A percentile compares a stretch with the other conserved stretches of the same genome.
These are phyloP conservation scores for Globisporangium carolinianum DNA, from an alignment of 352 stramenopile genomes.

Conservation along the genomic window DNA sequence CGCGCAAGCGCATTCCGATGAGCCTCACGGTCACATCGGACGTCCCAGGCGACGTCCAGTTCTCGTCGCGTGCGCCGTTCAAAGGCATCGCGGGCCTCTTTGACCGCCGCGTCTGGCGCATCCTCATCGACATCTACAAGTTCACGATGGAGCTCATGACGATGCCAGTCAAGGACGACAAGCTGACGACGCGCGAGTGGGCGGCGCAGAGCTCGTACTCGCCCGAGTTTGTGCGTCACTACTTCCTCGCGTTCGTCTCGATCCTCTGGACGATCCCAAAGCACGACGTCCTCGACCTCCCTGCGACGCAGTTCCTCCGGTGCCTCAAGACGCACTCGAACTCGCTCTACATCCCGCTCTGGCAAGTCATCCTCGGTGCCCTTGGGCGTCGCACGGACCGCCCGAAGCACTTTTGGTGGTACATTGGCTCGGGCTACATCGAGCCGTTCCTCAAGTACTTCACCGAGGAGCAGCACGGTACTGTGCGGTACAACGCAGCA, in stretches of 20 bases:
- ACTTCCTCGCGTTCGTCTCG: constrained; percentile 81
- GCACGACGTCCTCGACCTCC: constrained; percentile 75
- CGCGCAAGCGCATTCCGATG: constrained; percentile 84
- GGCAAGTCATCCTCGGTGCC: constrained; percentile 75
- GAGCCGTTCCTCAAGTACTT: constrained; percentile 84
- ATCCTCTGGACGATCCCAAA: constrained; percentile 86
- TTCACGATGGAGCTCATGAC: constrained; percentile 85
- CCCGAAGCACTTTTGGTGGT: constrained; percentile 82
- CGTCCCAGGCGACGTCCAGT: constrained; percentile 73
- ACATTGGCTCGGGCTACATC: constrained; percentile 79
- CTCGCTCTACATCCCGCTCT: constrained; percentile 83
- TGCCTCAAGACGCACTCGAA: constrained; percentile 85
- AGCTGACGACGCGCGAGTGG: constrained; percentile 75
- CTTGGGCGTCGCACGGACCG: constrained; percentile 68
- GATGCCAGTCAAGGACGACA: constrained; percentile 64
- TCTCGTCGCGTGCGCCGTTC: constrained; percentile 79
- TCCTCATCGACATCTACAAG: constrained; percentile 82
- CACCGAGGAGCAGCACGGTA: constrained; percentile 72
- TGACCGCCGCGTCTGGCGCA: constrained; percentile 71
- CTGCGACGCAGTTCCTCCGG: constrained; percentile 79
- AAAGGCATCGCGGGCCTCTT: constrained; percentile 61
- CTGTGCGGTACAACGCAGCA: constrained; percentile 65
- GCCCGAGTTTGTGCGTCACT: constrained; percentile 81
- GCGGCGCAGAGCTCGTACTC: constrained; percentile 63
- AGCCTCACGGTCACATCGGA: constrained; percentile 82